Evolutionary conservation across 306 rosid genomes (phyloP).

Genomic region (Erythrophleum fordii): DNA sequence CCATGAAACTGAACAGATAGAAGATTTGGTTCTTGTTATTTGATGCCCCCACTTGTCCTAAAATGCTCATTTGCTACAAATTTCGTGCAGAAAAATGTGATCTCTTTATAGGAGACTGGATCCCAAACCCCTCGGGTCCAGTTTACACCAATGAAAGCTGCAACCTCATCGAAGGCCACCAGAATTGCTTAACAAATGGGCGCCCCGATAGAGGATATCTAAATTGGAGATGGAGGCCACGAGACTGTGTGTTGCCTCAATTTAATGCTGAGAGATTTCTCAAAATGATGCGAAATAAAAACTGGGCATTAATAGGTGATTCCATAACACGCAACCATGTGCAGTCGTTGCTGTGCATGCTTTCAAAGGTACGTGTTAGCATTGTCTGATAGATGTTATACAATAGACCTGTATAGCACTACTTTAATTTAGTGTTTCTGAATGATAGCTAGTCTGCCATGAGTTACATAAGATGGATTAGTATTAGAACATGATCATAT

Average conservation of each 20-base stretch:
- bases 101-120: slow-evolving; percentile 83
- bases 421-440: neutral
- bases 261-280: slow-evolving; percentile 75
- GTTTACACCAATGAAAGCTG: slow-evolving; percentile 75
- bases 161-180: slow-evolving; percentile 80
- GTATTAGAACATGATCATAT: neutral
- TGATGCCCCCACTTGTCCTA: neutral
- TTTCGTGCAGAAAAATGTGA: slow-evolving; percentile 69
- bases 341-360: slow-evolving; percentile 87
- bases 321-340: slow-evolving; percentile 95
- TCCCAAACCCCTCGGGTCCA: slow-evolving; percentile 70
- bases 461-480: neutral
- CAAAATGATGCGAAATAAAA: slow-evolving; percentile 69
- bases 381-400: slow-evolving; percentile 27
- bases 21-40: slow-evolving; percentile 7
- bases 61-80: neutral
- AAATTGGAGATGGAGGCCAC: slow-evolving; percentile 89
- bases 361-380: slow-evolving; percentile 67
- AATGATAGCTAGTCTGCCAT: neutral
- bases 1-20: neutral
- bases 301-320: slow-evolving; percentile 93
- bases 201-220: slow-evolving; percentile 76
- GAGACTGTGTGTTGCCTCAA: slow-evolving; percentile 66
- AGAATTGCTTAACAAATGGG: slow-evolving; percentile 87
- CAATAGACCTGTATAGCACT: neutral